Evolutionary conservation across 1,284 basidiomycete genomes (phyloP).

Genomic region (Volvariella surrecta): DNA sequence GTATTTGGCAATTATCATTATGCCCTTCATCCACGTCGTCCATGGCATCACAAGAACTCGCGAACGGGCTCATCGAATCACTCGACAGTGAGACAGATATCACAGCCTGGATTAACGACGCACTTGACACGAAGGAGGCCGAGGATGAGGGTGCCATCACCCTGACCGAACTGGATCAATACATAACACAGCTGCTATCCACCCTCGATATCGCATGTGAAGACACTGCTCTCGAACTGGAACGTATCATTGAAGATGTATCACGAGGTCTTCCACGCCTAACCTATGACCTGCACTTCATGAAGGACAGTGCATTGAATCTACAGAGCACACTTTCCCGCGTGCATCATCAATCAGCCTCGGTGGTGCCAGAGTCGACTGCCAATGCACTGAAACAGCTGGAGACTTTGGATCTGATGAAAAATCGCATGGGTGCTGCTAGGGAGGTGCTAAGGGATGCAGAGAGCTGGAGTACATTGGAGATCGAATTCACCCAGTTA

Average conservation of each 20-base stretch:
- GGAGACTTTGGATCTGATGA: slow-evolving; percentile 74
- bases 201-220: slow-evolving; percentile 76
- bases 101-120: slow-evolving; percentile 60
- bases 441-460: slow-evolving; percentile 84
- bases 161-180: slow-evolving; percentile 65
- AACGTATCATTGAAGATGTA: slow-evolving; percentile 84
- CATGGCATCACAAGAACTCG: slow-evolving; percentile 12
- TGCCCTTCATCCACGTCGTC: neutral
- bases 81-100: slow-evolving; percentile 42
- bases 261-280: slow-evolving; percentile 82
- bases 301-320: slow-evolving; percentile 81
- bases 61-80: slow-evolving; percentile 25
- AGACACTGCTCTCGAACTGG: slow-evolving; percentile 79
- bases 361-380: slow-evolving; percentile 44
- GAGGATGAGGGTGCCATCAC: slow-evolving; percentile 22
- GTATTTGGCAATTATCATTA: neutral
- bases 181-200: slow-evolving; percentile 65
- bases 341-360: slow-evolving; percentile 44
- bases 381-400: slow-evolving; percentile 63
- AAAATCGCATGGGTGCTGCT: slow-evolving; percentile 78
- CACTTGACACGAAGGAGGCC: slow-evolving; percentile 29
- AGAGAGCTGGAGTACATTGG: slow-evolving; percentile 90
- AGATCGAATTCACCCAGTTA: slow-evolving; percentile 80
- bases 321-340: slow-evolving; percentile 56
- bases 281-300: slow-evolving; percentile 90